Evolutionary conservation across 2,329 filamentous ascomycete species (phyloP).

Genomic region (Catunica adiposa): DNA sequence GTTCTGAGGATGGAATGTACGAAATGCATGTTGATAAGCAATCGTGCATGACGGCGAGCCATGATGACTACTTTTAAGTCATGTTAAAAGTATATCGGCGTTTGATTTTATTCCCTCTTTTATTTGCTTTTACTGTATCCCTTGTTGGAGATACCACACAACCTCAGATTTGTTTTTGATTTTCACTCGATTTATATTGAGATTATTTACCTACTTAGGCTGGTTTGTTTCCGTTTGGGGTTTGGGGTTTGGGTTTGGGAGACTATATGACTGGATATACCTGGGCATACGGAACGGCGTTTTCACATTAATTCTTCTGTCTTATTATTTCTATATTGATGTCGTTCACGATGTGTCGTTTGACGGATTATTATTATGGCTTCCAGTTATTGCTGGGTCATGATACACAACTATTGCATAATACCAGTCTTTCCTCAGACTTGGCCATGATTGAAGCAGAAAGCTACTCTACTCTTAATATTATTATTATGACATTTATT

Average conservation of each 20-base stretch:
- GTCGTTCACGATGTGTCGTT: neutral
- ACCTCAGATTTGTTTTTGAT: too few species aligned
- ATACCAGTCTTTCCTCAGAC: neutral
- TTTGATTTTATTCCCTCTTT: conserved; percentile 4
- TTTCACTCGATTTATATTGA: too few species aligned
- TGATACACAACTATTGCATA: neutral
- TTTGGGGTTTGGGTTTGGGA: conserved; percentile 22
- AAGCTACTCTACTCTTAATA: neutral
- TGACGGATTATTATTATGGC: neutral
- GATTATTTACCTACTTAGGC: too few species aligned
- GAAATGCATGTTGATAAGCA: conserved; percentile 52
- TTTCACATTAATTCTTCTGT: neutral
- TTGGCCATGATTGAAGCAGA: neutral
- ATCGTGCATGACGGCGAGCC: conserved; percentile 42
- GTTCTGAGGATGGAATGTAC: conserved; percentile 57
- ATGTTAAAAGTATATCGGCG: neutral
- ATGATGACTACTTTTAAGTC: conserved; percentile 34
- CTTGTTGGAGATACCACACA: too few species aligned
- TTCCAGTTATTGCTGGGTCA: conserved; percentile 1
- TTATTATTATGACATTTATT: conserved; percentile 2
- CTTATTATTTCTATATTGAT: neutral
- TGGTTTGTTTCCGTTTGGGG: conserved; percentile 5
- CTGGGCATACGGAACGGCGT: conserved; percentile 1
- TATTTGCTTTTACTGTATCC: too few species aligned
- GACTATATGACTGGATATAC: neutral